Evolutionary conservation across 2,329 filamentous ascomycete species (phyloP), one percentile per base, ranked within the genome.

Genomic region (Lachnellula arida): DNA sequence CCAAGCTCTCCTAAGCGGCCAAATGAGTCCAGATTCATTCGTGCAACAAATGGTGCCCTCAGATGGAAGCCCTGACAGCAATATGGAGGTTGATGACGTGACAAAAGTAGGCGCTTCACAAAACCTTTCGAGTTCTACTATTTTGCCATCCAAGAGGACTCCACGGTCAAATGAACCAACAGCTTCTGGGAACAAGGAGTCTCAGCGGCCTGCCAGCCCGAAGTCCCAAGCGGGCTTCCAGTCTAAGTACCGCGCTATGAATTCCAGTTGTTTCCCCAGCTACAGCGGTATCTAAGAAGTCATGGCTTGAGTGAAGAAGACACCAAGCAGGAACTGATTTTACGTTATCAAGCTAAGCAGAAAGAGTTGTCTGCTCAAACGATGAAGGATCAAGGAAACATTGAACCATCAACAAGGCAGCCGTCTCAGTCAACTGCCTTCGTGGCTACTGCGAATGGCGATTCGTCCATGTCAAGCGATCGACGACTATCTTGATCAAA

Each of bases 81-180:
- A n/a, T 23, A 4, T 15, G 11, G 22, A 12, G 14, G 12, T 15
- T 15, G 28, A 55, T 19, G 47, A 55, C 15, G 35, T 47, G 19
- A 46, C 37, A 49, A 55, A 55, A 23, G 53, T 55, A 55, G 40
- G 53, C 46, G 19, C 50, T 52, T 37, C 50, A 52, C 39, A 52
- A 35, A 15, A 42, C 17, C 6, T 22, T 42, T 19, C 23, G 8
- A 12, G 12, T 44, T 25, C 19, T 44, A 15, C 19, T 44, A 25
- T 42, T 28, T 40, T 9, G 12, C 11, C 40, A 4, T 35, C 22
- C 15, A 44, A 35, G 4, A 5, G 5, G 46, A 42, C 19, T 43
- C 14, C 15, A 25, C 44, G 12, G 23, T 8, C 22, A 32, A 8
- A 28, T n/a, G 5, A 8, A 14, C 9, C 44, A 47, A 28, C 22